Conservation (phyloP, 129 eudicot genomes). For the Arctium minus region DNA sequence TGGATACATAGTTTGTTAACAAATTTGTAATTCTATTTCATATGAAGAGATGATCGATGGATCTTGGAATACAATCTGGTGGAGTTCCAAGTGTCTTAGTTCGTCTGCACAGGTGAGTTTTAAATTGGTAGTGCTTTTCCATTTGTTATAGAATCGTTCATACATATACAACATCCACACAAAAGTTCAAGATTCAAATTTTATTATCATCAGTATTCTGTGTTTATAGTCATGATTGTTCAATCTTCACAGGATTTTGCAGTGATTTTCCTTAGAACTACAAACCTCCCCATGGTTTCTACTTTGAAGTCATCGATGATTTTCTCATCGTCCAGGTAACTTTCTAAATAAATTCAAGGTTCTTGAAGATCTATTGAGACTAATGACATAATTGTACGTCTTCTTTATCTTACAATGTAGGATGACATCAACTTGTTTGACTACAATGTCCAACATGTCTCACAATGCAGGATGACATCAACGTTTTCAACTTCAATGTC, state of each 20-base stretch:
- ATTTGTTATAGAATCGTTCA: background rate
- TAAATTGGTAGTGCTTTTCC: background rate
- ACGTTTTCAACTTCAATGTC: conserved; percentile 38
- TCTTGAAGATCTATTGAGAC: conserved; percentile 6
- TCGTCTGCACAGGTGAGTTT: conserved; percentile 68
- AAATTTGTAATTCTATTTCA: too few species aligned
- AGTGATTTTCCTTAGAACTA: conserved; percentile 77
- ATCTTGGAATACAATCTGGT: conserved; percentile 38
- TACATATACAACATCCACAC: background rate
- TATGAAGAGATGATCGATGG: too few species aligned
- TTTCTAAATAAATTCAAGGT: background rate
- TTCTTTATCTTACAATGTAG: conserved; percentile 33
- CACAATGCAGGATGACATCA: too few species aligned
- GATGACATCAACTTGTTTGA: conserved; percentile 79
- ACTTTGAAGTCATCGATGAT: conserved; percentile 69
- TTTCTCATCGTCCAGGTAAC: conserved; percentile 68
- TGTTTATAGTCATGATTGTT: background rate
- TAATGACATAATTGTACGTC: background rate
- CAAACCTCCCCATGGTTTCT: conserved; percentile 71
- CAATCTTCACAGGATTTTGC: conserved; percentile 55
- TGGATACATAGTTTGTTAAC: too few species aligned
- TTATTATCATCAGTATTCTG: too few species aligned
- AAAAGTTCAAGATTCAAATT: too few species aligned
- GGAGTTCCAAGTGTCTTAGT: conserved; percentile 72
- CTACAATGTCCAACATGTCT: conserved; percentile 18